phyloP scores from a whole-genome alignment of 176 grass and related monocot species.

The Leersia perrieri region DNA sequence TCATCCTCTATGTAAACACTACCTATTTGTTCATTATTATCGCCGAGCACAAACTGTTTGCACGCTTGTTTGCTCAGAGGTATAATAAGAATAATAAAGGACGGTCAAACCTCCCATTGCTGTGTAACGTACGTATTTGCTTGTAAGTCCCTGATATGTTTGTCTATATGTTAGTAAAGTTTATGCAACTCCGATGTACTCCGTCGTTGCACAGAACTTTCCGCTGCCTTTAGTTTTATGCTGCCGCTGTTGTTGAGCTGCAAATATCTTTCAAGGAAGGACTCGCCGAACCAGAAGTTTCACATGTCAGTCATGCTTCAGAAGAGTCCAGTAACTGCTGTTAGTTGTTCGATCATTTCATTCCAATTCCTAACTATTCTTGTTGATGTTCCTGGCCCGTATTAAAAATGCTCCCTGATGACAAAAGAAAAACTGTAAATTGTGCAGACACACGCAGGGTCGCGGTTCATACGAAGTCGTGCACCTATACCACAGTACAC shows the following conservation, averaged over 20 bases:
- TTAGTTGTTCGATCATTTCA: no score
- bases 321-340: not conserved
- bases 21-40: constrained; percentile 63
- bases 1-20: constrained; percentile 48
- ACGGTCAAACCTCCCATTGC: not conserved
- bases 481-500: no score
- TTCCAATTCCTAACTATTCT: no score
- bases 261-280: not conserved
- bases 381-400: no score
- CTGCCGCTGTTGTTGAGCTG: not conserved
- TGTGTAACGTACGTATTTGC: not conserved
- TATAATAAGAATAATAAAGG: constrained; percentile 57
- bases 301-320: not conserved
- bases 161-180: not conserved
- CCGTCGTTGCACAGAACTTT: not conserved
- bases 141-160: not conserved
- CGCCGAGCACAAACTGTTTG: constrained; percentile 29
- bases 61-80: constrained; percentile 39
- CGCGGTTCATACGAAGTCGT: no score
- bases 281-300: not conserved
- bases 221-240: not conserved
- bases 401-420: no score
- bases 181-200: not conserved
- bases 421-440: no score
- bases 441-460: no score